Base-by-base conservation (phyloP, 2,329 filamentous ascomycete genomes). In the Akanthomyces dipterigenus region DNA sequence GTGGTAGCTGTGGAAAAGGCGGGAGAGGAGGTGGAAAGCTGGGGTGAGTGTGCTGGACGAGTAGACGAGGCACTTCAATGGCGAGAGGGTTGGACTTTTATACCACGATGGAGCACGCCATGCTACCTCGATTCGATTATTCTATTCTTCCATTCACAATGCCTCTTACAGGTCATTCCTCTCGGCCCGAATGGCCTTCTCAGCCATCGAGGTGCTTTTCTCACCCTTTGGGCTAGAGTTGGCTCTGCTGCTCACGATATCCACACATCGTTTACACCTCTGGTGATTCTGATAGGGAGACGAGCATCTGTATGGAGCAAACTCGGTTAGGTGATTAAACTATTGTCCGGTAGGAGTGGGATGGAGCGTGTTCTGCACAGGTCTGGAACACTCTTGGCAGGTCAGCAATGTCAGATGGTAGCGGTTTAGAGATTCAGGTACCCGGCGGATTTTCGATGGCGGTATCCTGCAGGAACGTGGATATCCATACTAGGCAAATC, bases 1-100 rank as follows among this genome's bases (percentile, higher is more conserved):
- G 64, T 77, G 85, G 36, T 36, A 11, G 8, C 4, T 51, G 3
- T 36, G 7, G 8, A 8, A 2, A 34, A 9, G 31, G 31, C 31
- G 4, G 31, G 2, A 34, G 11, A 9, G n/a, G 31, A 26, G 20
- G 22, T 20, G 12, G 31, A 38, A 3, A 34, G 18, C 14, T 18
- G 48, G 16, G 20, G 34, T 40, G 24, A 11, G 12, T 14, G 38
- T 16, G 51, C 45, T 48, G 51, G 31, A 24, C 26, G 50, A 22
- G 16, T 14, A 48, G 45, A 48, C 45, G 18, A 26, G 26, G 31
- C 12, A 45, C 31, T 22, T 22, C 38, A 43, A 12, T 7, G 16
- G 4, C 22, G 26, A 14, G 53, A 55, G 9, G 20, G 7, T 2
- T 20, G 26, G 18, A 28, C 24, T 55, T 55, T 22, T 55, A 55